Evolutionary conservation across 1,139 yeast species (phyloP), one percentile per base, ranked within the genome.

Genomic region (Protomyces pachydermus): DNA sequence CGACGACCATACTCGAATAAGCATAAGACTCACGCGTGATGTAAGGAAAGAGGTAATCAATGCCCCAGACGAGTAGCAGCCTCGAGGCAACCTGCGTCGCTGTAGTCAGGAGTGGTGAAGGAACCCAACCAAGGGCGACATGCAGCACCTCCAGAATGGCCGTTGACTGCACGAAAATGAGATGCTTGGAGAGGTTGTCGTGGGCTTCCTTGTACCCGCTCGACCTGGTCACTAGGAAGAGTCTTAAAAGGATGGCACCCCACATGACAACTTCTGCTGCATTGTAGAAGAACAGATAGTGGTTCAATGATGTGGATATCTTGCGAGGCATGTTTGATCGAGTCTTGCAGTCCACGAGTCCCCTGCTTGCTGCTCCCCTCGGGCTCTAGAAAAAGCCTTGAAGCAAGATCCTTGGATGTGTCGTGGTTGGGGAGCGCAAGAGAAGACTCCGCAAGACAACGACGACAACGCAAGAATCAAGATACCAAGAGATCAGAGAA

Each of bases 31-130:
- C 42, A 84, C 91, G 68, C 82, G 86, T 39, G n/a, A 66, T 63
- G 25, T 82, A 74, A 12, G 98, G 97, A 70, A 91, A 80, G 18
- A 81, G 74, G 67, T 83, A 84, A 77, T 90, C 84, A 62, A 93
- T 82, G 14, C 98, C 97, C 79, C 89, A 81, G 18, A 90, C 96
- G 56, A 93, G 82, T 68, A 91, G 77, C 65, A 91, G 77, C 67
- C 99, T 81, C 12, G 97, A 91, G 14, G 86, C 81, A 0, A 93
- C 96, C 75, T 93, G 99, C 72, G 90, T 86, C 18, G 79, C 80
- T 0, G 97, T 90, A 42, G 97, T 93, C 67, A 86, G 72, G 9
- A 91, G 70, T 0, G 98, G 97, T 3, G 98, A 86, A 69, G 86
- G 84, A 37, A 93, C 98, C 62, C 86, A 79, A 1, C 81, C 98